phyloP scores from a whole-genome alignment of 108 stramenopile genomes.

The Discostella stelligeroides region DNA sequence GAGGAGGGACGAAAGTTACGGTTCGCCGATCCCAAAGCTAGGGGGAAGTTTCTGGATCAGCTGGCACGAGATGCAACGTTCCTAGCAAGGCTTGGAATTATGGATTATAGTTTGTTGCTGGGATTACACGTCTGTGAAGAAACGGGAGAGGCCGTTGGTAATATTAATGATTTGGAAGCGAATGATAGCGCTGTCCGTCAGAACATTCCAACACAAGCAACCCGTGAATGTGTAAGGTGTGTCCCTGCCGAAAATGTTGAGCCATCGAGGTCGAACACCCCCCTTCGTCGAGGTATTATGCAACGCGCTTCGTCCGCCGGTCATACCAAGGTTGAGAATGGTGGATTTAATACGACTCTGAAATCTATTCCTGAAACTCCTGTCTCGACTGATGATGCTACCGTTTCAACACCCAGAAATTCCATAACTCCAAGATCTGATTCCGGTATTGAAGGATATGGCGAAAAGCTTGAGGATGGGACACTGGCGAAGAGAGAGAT shows the following conservation, averaged over 20 bases:
- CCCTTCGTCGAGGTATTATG: slow-evolving; percentile 38
- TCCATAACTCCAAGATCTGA: slow-evolving; percentile 29
- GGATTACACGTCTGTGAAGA: slow-evolving; percentile 60
- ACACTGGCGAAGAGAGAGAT: slow-evolving; percentile 28
- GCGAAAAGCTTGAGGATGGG: slow-evolving; percentile 15
- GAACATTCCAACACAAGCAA: neutral
- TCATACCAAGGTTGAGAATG: slow-evolving; percentile 3
- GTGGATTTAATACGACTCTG: slow-evolving; percentile 34
- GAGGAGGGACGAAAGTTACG: slow-evolving; percentile 53
- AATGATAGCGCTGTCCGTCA: neutral
- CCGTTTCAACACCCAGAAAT: neutral
- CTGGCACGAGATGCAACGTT: slow-evolving; percentile 64
- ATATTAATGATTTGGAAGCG: neutral
- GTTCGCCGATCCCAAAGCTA: slow-evolving; percentile 43
- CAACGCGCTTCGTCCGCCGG: slow-evolving; percentile 21
- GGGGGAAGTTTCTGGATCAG: slow-evolving; percentile 53
- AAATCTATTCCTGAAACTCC: slow-evolving; percentile 1
- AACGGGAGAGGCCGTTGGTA: neutral
- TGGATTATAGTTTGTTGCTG: slow-evolving; percentile 85
- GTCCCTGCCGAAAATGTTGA: slow-evolving; percentile 3
- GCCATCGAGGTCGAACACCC: slow-evolving; percentile 43
- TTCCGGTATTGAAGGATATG: slow-evolving; percentile 39
- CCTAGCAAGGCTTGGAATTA: slow-evolving; percentile 67
- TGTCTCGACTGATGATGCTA: neutral
- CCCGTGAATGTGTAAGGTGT: neutral